A percentile compares a stretch with the other conserved stretches of the same genome.
Evolutionary conservation across 345 rosid species (phyloP).

Genomic region (Rubroshorea leprosula): DNA sequence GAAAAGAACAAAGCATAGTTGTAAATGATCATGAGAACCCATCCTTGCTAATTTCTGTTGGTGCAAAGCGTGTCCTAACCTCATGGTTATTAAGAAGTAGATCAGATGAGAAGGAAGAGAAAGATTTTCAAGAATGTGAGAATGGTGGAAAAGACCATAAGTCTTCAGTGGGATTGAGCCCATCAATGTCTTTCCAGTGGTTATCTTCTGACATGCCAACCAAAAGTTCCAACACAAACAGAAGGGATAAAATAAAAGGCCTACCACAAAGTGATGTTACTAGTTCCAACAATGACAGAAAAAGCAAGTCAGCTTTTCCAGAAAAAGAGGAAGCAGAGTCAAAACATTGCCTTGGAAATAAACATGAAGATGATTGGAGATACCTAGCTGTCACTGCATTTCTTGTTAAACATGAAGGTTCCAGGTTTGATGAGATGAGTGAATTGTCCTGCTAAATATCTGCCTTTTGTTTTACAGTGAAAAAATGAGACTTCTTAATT

Average conservation of each 20-base stretch:
- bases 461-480: neutral
- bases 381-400: slow-evolving; percentile 89
- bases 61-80: slow-evolving; percentile 87
- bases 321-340: slow-evolving; percentile 19
- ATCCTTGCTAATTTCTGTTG: slow-evolving; percentile 73
- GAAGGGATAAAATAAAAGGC: slow-evolving; percentile 28
- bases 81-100: slow-evolving; percentile 69
- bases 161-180: slow-evolving; percentile 23
- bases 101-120: slow-evolving; percentile 25
- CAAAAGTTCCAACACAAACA: slow-evolving; percentile 38
- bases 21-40: slow-evolving; percentile 37
- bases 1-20: slow-evolving; percentile 14
- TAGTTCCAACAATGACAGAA: slow-evolving; percentile 21
- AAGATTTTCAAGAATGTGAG: slow-evolving; percentile 10
- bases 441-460: slow-evolving; percentile 1
- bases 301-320: slow-evolving; percentile 12
- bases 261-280: slow-evolving; percentile 12
- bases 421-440: slow-evolving; percentile 48
- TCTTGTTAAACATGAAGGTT: slow-evolving; percentile 66
- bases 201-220: slow-evolving; percentile 91
- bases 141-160: slow-evolving; percentile 20
- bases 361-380: slow-evolving; percentile 89
- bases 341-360: slow-evolving; percentile 32
- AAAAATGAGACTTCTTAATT: neutral
- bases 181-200: slow-evolving; percentile 90